Evolutionary conservation across 139 green algal species (phyloP), one percentile per base, ranked within the genome.

Genomic region (Chlorella sp.): DNA sequence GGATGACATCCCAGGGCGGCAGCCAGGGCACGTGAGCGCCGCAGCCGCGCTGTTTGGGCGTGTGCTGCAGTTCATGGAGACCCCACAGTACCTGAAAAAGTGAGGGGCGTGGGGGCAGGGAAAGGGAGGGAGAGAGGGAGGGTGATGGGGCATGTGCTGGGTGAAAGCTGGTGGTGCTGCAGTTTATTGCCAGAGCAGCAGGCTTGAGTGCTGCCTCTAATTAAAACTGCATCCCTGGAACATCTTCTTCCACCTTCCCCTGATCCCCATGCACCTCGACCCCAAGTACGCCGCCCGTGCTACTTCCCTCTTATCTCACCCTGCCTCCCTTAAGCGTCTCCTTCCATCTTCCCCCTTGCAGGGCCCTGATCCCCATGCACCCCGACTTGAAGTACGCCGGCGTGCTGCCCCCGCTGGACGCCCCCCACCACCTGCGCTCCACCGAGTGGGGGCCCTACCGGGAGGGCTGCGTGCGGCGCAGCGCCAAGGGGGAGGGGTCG

Each of bases 21-120:
- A 66, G 60, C 81, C 88, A 32, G 89, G 91, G 48, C 89, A 77
- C 15, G 86, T 96, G 53, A 86, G 88, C 36, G 66, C 83, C 0
- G 95, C 92, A 0, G 94, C 96, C 2, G 95, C 96, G 5, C 94
- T 98, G 75, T 89, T 97, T 77, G 96, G 95, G 11, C 93, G 96
- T 14, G 83, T 98, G 22, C 90, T 97, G 85, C 96, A 98, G 92
- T 98, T 95, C 86, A 92, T 97, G 90, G 96, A 98, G 92, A 98
- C 96, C 3, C 96, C 96, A 11, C 96, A 97, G 87, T 98, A 98
- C 91, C 89, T 98, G 28, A 94, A 96, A 60, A 96, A 95, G 91
- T 94, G 81, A 82, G 88, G 0, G 7, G 26, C 11, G 24, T 3
- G 64, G 21, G 48, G 48, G 48, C 9, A 57, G 48, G 48, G 48